Evolutionary conservation across 2,329 filamentous ascomycete genomes (phyloP), one percentile per base, ranked within the genome.

Genomic region (Hypomyces perniciosus): DNA sequence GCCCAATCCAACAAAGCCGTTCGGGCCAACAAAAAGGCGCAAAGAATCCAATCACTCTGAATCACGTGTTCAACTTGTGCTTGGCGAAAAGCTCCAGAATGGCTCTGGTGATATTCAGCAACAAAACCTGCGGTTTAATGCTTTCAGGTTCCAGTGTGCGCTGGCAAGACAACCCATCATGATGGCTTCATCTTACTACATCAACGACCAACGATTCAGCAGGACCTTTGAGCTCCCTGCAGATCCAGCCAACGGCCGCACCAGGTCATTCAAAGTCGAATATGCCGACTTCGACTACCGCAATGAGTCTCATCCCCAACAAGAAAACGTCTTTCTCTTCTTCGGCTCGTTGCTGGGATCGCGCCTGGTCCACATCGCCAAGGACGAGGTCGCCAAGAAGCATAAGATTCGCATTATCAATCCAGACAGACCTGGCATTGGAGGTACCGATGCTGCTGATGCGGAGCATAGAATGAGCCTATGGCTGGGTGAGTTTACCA

Each of bases 391-490:
- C 3, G 68, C 67, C 12, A 62, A 60, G 44, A 45, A 56, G 35
- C 56, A 68, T 53, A 54, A 59, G 20, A 54, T 70, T 20, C 65
- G 68, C 31, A 59, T 71, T 42, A 59, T 71, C 50, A 53, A 55
- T 49, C 50, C 57, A 0, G 67, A 71, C 52, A 55, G 68, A 5
- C 68, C 70, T 0, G 68, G 68, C 7, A 62, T 71, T 39, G 69
- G 68, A 8, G 61, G 62, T 6, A 69, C 67, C 5, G 62, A 62
- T 12, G 52, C 60, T 6, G 63, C 62, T 1, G 48, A 53, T 4
- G 47, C 57, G 0, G 38, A 54, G 6, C 44, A 61, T 12, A 54
- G 59, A 8, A 51, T 70, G 38, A 46, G 29, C 2, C 43, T 61
- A 6, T 68, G 63, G 62, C 58, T 61, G 4, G 63, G 65, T 55